Conservation (phyloP, 345 rosid species). For the Turritis glabra region DNA sequence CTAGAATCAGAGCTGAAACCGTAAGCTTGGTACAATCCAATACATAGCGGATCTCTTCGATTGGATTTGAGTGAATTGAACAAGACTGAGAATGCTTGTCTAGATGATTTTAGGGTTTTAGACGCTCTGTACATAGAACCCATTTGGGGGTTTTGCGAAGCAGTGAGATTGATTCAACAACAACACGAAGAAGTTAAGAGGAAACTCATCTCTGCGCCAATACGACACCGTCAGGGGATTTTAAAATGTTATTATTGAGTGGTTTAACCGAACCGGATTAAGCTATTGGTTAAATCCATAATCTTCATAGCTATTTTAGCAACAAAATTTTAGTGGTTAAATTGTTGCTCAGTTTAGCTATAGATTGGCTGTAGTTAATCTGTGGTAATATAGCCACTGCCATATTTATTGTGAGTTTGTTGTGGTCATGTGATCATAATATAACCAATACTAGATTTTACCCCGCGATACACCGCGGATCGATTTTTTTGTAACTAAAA, state of each 20-base stretch:
- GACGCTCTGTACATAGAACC: slow-evolving; percentile 57
- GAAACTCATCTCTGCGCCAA: neutral
- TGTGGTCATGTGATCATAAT: neutral
- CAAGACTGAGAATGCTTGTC: slow-evolving; percentile 21
- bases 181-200: neutral
- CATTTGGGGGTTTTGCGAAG: slow-evolving; percentile 51
- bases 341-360: neutral
- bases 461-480: too few species aligned
- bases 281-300: neutral
- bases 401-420: neutral
- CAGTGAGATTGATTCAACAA: slow-evolving; percentile 11
- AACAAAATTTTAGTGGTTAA: neutral
- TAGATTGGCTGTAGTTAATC: neutral
- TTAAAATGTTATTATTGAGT: neutral
- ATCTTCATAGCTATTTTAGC: neutral
- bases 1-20: slow-evolving; percentile 68
- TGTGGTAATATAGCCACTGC: too few species aligned
- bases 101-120: slow-evolving; percentile 51
- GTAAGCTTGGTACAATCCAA: slow-evolving; percentile 34
- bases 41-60: slow-evolving; percentile 20
- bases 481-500: too few species aligned
- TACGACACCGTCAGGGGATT: neutral
- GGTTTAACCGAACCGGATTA: slow-evolving; percentile 11
- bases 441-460: too few species aligned
- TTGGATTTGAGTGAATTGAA: slow-evolving; percentile 5